Evolutionary conservation across 2,329 filamentous ascomycete genomes (phyloP).

Genomic region (Laburnicola sp.): DNA sequence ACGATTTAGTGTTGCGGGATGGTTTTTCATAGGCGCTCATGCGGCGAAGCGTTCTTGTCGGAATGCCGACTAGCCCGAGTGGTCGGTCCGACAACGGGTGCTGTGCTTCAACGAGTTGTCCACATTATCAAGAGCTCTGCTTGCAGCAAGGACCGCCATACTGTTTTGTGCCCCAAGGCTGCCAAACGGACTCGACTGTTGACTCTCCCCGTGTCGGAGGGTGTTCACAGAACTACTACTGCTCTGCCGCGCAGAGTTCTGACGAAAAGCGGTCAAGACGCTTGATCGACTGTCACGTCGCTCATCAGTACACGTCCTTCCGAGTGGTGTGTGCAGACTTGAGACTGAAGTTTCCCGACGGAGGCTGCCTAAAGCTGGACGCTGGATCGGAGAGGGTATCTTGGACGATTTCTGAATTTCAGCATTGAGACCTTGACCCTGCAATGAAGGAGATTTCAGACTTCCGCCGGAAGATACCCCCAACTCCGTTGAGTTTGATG

Average conservation of each 20-base stretch:
- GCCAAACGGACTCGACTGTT: conserved; percentile 18
- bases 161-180: conserved; percentile 26
- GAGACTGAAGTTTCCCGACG: conserved; percentile 46
- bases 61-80: conserved; percentile 2
- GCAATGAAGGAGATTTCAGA: background rate
- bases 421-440: conserved; percentile 7
- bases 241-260: conserved; percentile 20
- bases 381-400: conserved; percentile 50
- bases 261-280: conserved; percentile 32
- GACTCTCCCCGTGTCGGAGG: conserved; percentile 13
- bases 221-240: conserved; percentile 26
- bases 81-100: background rate
- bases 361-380: conserved; percentile 32
- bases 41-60: conserved; percentile 8
- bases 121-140: conserved; percentile 18
- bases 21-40: background rate
- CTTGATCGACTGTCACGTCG: conserved; percentile 36
- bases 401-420: conserved; percentile 37
- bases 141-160: conserved; percentile 25
- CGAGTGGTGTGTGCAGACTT: conserved; percentile 40
- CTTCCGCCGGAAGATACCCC: conserved; percentile 7
- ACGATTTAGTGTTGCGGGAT: background rate
- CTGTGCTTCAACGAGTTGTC: conserved; percentile 4
- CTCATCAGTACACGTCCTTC: conserved; percentile 21
- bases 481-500: conserved; percentile 4